Evolutionary conservation across 2,329 filamentous ascomycete species (phyloP), one percentile per base, ranked within the genome.

Genomic region (Fusarium cyanostomum): DNA sequence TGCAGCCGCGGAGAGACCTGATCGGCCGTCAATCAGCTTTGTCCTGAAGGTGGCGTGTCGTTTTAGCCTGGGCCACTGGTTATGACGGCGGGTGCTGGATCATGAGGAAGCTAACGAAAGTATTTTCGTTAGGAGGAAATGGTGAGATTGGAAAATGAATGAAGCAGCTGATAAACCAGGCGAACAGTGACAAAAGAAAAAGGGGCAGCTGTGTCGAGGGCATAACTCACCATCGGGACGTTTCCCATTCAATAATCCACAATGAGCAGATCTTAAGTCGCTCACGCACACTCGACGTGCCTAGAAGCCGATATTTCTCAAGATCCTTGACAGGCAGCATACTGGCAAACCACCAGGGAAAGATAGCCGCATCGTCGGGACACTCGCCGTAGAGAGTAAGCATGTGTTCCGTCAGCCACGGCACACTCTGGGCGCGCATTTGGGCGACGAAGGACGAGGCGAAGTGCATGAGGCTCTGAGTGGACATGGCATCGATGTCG

Each of bases 261-360:
- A 79, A 79, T 46, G 89, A 91, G 59, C 91, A 92, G 45, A 96
- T 89, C 79, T 96, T 96, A 52, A 97, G 77, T 54, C 94, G 82
- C 71, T 93, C 88, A 58, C 94, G 83, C 5, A 96, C 92, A 66
- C 91, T 94, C 4, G 83, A 88, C 6, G 89, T 90, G 11, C 82
- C 82, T 12, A 97, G 78, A 16, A 97, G 78, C 11, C 84, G 82
- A 67, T 96, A 96, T 73, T 94, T 96, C 69, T 95, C 90, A 26
- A 87, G 80, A 24, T 95, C 91, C 12, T 85, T 84, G 33, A 95
- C 87, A 0, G 92, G 92, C 11, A 96, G 77, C 16, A 95, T 88
- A 71, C 87, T 92, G 9, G 91, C 93, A 66, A 97, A 90, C 94
- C 94, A 97, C 84, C 93, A 97, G 0, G 93, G 91, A 66, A 97